phyloP scores from a whole-genome alignment of 1,284 basidiomycete genomes.

The Ustilago trichophora region DNA sequence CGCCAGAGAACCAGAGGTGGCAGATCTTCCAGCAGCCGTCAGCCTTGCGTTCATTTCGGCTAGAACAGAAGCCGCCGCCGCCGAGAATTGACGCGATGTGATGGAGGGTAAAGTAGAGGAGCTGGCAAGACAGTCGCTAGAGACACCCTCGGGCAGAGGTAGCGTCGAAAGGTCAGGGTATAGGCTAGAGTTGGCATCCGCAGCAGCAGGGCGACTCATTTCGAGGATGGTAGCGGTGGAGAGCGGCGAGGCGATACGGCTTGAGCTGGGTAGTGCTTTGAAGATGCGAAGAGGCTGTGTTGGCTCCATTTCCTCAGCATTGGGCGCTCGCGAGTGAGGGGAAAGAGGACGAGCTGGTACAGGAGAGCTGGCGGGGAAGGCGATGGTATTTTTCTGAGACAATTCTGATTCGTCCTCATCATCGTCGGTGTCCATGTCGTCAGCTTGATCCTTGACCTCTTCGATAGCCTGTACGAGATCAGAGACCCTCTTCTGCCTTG shows the following conservation, averaged over 20 bases:
- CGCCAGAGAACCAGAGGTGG: slow-evolving; percentile 23
- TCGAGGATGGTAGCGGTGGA: slow-evolving; percentile 33
- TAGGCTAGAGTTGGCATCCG: slow-evolving; percentile 17
- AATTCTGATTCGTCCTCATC: slow-evolving; percentile 11
- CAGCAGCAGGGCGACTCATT: slow-evolving; percentile 7
- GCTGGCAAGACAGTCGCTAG: slow-evolving; percentile 21
- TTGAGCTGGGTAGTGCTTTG: slow-evolving; percentile 39
- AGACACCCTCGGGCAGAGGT: slow-evolving; percentile 21
- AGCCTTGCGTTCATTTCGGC: slow-evolving; percentile 55
- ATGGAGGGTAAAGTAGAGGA: slow-evolving; percentile 42
- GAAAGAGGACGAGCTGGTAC: neutral
- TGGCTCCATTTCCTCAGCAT: neutral
- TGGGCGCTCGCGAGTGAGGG: neutral
- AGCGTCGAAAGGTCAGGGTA: slow-evolving; percentile 33
- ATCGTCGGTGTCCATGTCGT: slow-evolving; percentile 26
- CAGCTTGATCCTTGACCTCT: slow-evolving; percentile 26
- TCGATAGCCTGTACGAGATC: slow-evolving; percentile 42
- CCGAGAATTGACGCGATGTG: slow-evolving; percentile 41
- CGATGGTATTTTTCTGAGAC: slow-evolving; percentile 28
- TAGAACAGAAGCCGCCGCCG: slow-evolving; percentile 43
- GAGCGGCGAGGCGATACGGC: slow-evolving; percentile 28
- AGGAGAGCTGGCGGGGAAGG: slow-evolving; percentile 10
- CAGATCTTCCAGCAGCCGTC: slow-evolving; percentile 33
- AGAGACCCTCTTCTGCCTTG: slow-evolving; percentile 29
- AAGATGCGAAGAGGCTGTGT: slow-evolving; percentile 49